These are phyloP conservation scores for Yarrowia osloensis DNA, from an alignment of 805 yeast genomes.

Conservation along the genomic window DNA sequence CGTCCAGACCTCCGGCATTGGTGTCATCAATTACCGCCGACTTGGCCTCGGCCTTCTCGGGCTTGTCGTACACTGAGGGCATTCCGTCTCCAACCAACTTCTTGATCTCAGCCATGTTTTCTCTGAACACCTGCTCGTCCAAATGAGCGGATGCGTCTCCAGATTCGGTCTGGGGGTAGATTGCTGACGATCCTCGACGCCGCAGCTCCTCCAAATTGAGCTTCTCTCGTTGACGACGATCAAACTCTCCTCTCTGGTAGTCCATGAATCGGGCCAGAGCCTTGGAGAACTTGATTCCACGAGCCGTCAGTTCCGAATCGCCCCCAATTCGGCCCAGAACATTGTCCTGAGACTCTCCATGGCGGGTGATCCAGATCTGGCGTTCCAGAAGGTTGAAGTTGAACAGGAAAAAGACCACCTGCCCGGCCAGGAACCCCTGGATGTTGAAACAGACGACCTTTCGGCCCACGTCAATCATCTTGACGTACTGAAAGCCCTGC, in stretches of 20 bases:
- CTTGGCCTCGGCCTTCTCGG: not conserved
- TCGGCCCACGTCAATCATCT: constrained; percentile 94
- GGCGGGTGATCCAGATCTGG: constrained; percentile 93
- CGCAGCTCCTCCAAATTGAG: constrained; percentile 38
- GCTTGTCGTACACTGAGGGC: not conserved
- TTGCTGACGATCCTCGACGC: not conserved
- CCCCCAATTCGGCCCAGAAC: constrained; percentile 89
- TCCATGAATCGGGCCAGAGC: constrained; percentile 76
- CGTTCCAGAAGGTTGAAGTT: constrained; percentile 87
- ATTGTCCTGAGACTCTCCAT: constrained; percentile 89
- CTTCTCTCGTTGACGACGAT: constrained; percentile 59
- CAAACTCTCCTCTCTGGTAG: constrained; percentile 67
- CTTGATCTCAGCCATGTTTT: constrained; percentile 1
- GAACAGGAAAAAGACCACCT: constrained; percentile 83
- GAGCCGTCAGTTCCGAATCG: constrained; percentile 73
- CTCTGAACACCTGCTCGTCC: not conserved
- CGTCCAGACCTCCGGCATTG: not conserved
- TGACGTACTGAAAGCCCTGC: constrained; percentile 76
- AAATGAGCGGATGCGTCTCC: not conserved
- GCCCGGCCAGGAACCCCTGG: constrained; percentile 86
- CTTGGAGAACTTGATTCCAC: constrained; percentile 74
- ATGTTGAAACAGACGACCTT: constrained; percentile 91
- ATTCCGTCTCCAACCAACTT: constrained; percentile 7
- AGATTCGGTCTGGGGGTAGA: not conserved
- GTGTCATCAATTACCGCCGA: not conserved